Conservation (phyloP, 169 alveolate species). For the Neospora caninum region DNA sequence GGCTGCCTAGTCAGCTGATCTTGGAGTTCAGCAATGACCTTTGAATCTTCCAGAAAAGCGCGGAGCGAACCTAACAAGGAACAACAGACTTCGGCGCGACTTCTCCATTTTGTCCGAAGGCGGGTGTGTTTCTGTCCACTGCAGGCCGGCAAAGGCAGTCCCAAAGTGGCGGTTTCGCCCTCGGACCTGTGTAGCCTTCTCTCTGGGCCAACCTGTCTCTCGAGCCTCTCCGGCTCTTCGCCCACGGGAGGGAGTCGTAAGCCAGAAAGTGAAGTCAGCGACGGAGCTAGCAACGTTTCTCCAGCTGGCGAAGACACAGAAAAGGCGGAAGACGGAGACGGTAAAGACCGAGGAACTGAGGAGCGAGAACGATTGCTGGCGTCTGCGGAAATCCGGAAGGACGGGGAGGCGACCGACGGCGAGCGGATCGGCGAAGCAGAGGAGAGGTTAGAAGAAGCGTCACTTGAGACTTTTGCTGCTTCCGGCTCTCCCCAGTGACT, state of each 20-base stretch:
- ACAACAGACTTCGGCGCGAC: constrained; percentile 8
- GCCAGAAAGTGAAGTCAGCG: not conserved
- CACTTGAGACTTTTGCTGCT: not conserved
- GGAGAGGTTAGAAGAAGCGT: not conserved
- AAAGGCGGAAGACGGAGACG: not conserved
- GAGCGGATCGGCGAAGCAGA: not conserved
- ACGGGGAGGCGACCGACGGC: not conserved
- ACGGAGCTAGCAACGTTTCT: not conserved
- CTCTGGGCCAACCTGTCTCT: not conserved
- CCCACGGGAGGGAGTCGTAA: not conserved
- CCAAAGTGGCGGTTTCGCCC: not conserved
- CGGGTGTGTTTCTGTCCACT: not conserved
- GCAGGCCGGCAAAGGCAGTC: not conserved
- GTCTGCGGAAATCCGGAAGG: no score
- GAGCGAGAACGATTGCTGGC: no score
- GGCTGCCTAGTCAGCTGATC: not conserved
- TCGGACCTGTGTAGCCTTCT: not conserved
- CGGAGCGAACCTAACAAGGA: constrained; percentile 9
- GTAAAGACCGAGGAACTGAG: not conserved
- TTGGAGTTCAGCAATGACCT: not conserved
- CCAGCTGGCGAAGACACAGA: not conserved
- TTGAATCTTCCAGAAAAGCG: not conserved
- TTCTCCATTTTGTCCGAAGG: not conserved
- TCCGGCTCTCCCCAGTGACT: not conserved
- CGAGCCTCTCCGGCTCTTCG: not conserved